Conservation (phyloP, 176 grass and related monocot genomes). For the Musa beccarii region DNA sequence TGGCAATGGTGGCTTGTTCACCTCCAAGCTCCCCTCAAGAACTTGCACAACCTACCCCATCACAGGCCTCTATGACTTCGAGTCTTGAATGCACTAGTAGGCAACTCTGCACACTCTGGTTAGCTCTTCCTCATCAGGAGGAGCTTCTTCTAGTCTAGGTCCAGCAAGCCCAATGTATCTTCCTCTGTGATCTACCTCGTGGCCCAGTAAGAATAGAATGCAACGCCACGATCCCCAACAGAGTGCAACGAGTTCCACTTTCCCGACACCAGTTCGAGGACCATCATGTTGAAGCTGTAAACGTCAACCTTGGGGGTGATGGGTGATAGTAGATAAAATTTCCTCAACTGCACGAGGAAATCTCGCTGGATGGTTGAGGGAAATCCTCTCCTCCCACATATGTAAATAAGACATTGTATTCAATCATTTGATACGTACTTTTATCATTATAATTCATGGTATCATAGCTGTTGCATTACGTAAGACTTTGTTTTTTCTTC, state of each 20-base stretch:
- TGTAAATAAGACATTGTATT: too few species aligned
- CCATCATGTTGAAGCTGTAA: constrained; percentile 36
- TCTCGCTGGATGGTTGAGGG: too few species aligned
- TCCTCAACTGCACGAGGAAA: too few species aligned
- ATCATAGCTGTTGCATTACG: too few species aligned
- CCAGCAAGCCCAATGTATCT: not conserved
- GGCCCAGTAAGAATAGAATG: constrained; percentile 21
- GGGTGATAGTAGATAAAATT: too few species aligned
- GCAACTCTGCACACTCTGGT: constrained; percentile 10
- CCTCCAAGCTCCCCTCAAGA: constrained; percentile 15
- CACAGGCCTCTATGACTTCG: constrained; percentile 4
- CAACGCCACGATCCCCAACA: not conserved
- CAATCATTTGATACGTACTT: too few species aligned
- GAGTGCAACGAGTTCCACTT: constrained; percentile 5
- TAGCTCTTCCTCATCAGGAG: constrained; percentile 11
- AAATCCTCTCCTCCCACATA: too few species aligned
- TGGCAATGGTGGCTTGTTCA: constrained; percentile 20
- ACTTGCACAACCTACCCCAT: constrained; percentile 27
- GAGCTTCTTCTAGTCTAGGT: not conserved
- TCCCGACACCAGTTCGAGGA: constrained; percentile 28
- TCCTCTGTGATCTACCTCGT: not conserved
- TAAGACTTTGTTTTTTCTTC: too few species aligned
- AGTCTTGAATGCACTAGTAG: constrained; percentile 33
- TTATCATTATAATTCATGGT: too few species aligned
- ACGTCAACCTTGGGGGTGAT: constrained; percentile 29